Percentiles rank a stretch among this genome's conserved stretches.
Conservation (phyloP, 345 rosid species). For the Populus simonii region DNA sequence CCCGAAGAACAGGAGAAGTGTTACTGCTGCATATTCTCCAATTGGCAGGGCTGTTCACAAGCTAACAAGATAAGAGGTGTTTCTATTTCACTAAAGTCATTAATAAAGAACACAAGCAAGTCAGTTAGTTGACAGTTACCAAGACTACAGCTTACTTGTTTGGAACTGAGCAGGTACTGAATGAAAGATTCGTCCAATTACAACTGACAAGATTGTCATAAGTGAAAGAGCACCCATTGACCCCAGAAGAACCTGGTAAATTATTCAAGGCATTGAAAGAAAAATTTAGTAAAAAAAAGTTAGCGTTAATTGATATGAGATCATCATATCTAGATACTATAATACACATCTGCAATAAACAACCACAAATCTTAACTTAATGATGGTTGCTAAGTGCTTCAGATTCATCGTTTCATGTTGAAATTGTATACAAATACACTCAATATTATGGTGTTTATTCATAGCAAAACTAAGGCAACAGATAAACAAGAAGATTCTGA, state of each 20-base stretch:
- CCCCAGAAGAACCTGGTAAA: conserved; percentile 89
- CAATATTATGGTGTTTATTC: neutral
- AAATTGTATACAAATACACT: neutral
- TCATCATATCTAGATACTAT: neutral
- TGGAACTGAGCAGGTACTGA: conserved; percentile 98
- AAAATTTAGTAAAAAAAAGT: neutral
- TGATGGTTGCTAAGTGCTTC: neutral
- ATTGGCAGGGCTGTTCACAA: conserved; percentile 72
- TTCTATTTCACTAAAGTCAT: neutral
- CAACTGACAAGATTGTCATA: conserved; percentile 88
- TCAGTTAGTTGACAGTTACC: neutral
- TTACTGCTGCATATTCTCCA: conserved; percentile 94
- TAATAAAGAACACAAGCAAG: conserved; percentile 1
- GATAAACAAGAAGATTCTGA: neutral
- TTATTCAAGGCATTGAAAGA: conserved; percentile 14
- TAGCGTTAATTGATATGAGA: neutral
- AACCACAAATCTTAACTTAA: neutral
- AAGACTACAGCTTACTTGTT: conserved; percentile 59
- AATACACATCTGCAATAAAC: neutral
- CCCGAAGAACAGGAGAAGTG: conserved; percentile 89
- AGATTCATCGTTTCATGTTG: neutral
- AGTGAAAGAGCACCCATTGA: conserved; percentile 96
- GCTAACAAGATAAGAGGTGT: conserved; percentile 14
- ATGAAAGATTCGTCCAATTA: conserved; percentile 84
- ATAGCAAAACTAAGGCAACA: neutral